phyloP scores from a whole-genome alignment of 495 filamentous ascomycete genomes.

The Astrothelium macrocarpum region DNA sequence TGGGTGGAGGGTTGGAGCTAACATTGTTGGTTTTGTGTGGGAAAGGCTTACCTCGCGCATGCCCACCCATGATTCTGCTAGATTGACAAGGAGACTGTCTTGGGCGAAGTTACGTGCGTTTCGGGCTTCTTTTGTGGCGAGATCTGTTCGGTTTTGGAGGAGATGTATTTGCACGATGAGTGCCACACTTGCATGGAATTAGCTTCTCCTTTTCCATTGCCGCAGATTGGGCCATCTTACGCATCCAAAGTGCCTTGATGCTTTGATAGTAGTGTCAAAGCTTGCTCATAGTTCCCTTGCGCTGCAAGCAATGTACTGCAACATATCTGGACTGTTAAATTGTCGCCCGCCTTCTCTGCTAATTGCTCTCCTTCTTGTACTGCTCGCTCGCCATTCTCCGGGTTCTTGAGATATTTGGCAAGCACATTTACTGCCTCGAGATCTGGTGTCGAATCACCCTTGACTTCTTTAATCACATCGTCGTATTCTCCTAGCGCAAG shows the following conservation, averaged over 20 bases:
- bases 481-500: slow-evolving; percentile 70
- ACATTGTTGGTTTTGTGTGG: neutral
- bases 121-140: slow-evolving; percentile 80
- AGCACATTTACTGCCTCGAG: slow-evolving; percentile 68
- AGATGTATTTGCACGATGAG: slow-evolving; percentile 72
- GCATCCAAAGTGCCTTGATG: slow-evolving; percentile 77
- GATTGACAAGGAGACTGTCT: slow-evolving; percentile 84
- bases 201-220: neutral
- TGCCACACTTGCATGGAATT: slow-evolving; percentile 32
- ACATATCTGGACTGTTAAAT: slow-evolving; percentile 70
- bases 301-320: slow-evolving; percentile 68
- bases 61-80: slow-evolving; percentile 93
- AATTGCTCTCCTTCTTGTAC: slow-evolving; percentile 55
- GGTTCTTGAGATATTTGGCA: slow-evolving; percentile 54
- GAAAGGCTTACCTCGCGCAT: slow-evolving; percentile 59
- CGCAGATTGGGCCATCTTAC: slow-evolving; percentile 44
- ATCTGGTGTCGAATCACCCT: slow-evolving; percentile 56
- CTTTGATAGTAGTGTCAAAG: slow-evolving; percentile 62
- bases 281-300: slow-evolving; percentile 72
- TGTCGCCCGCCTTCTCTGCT: slow-evolving; percentile 53
- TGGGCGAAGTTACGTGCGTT: slow-evolving; percentile 93
- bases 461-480: slow-evolving; percentile 56
- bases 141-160: slow-evolving; percentile 77
- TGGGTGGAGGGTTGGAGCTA: neutral
- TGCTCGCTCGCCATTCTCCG: slow-evolving; percentile 45